Conservation (phyloP, 1,139 yeast genomes). For the Saccharomyces hybrid region DNA sequence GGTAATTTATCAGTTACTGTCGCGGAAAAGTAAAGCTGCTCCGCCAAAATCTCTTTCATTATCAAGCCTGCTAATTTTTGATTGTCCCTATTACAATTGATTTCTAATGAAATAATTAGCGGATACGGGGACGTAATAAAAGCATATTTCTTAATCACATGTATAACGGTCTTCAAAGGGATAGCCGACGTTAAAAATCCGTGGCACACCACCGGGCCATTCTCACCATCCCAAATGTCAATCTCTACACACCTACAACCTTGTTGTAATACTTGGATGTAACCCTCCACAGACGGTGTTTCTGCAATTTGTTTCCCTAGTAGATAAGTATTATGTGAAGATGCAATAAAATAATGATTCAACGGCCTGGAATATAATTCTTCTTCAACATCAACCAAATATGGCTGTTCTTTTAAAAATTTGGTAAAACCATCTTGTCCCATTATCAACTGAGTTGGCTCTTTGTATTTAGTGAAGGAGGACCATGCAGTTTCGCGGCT, state of each 20-base stretch:
- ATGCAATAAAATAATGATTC: slow-evolving; percentile 79
- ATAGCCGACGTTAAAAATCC: slow-evolving; percentile 80
- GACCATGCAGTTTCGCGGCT: slow-evolving; percentile 30
- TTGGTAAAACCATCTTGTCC: slow-evolving; percentile 10
- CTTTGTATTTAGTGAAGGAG: slow-evolving; percentile 42
- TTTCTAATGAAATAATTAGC: slow-evolving; percentile 76
- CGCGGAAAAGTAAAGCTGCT: slow-evolving; percentile 35
- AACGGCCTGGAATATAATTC: slow-evolving; percentile 61
- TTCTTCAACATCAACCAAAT: slow-evolving; percentile 18
- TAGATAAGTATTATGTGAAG: slow-evolving; percentile 91
- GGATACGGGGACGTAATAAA: slow-evolving; percentile 82
- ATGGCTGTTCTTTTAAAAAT: slow-evolving; percentile 40
- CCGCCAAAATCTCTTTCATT: slow-evolving; percentile 52
- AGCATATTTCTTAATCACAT: slow-evolving; percentile 71
- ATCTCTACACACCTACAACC: slow-evolving; percentile 92
- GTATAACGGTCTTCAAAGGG: slow-evolving; percentile 59
- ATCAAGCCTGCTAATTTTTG: slow-evolving; percentile 52
- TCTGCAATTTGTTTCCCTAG: slow-evolving; percentile 88
- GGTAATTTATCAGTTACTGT: slow-evolving; percentile 40
- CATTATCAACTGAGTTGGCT: slow-evolving; percentile 8
- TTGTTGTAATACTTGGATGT: slow-evolving; percentile 76
- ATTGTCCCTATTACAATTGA: slow-evolving; percentile 60
- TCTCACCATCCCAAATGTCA: slow-evolving; percentile 87
- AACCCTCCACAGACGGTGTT: slow-evolving; percentile 84
- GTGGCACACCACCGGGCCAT: slow-evolving; percentile 83